Evolutionary conservation across 2,329 filamentous ascomycete species (phyloP).

Genomic region (Sporothrix sp.): DNA sequence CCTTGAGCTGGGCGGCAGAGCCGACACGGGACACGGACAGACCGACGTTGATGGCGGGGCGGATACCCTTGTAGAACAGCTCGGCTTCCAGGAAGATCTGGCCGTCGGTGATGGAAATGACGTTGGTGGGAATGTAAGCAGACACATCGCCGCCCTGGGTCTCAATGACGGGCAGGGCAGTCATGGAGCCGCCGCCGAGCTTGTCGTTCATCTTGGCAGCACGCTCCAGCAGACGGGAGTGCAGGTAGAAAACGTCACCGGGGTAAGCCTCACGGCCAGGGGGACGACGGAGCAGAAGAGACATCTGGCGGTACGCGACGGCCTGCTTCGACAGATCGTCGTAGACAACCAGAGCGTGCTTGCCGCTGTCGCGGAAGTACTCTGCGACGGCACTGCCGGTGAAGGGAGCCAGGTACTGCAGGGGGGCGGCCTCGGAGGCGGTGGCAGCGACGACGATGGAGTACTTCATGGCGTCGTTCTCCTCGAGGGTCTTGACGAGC

Average conservation of each 20-base stretch:
- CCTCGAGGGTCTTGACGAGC: slow-evolving; percentile 98
- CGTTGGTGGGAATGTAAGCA: slow-evolving; percentile 99
- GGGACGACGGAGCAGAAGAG: slow-evolving; percentile 90
- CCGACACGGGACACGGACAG: slow-evolving; percentile 99
- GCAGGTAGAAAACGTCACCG: slow-evolving; percentile 98
- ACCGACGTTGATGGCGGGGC: slow-evolving; percentile 99
- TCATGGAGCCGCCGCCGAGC: slow-evolving; percentile 91
- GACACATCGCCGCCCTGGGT: slow-evolving; percentile 99
- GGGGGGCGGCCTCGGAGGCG: slow-evolving; percentile 89
- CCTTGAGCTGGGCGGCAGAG: slow-evolving; percentile 98
- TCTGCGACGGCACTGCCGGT: slow-evolving; percentile 55
- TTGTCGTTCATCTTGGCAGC: slow-evolving; percentile 98
- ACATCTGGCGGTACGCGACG: slow-evolving; percentile 98
- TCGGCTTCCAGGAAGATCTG: slow-evolving; percentile 99
- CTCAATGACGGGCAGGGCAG: slow-evolving; percentile 95
- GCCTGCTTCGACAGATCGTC: slow-evolving; percentile 98
- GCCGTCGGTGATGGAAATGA: slow-evolving; percentile 99
- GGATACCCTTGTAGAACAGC: slow-evolving; percentile 99
- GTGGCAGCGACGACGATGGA: slow-evolving; percentile 87
- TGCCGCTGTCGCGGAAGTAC: slow-evolving; percentile 73
- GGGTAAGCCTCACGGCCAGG: slow-evolving; percentile 99
- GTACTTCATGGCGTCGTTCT: slow-evolving; percentile 99
- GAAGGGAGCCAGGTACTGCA: slow-evolving; percentile 93
- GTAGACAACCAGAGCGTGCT: slow-evolving; percentile 82
- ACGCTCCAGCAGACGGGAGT: slow-evolving; percentile 98